These are phyloP conservation scores for Fusarium domesticum DNA, from an alignment of 2,329 filamentous ascomycete genomes.

Conservation along the genomic window DNA sequence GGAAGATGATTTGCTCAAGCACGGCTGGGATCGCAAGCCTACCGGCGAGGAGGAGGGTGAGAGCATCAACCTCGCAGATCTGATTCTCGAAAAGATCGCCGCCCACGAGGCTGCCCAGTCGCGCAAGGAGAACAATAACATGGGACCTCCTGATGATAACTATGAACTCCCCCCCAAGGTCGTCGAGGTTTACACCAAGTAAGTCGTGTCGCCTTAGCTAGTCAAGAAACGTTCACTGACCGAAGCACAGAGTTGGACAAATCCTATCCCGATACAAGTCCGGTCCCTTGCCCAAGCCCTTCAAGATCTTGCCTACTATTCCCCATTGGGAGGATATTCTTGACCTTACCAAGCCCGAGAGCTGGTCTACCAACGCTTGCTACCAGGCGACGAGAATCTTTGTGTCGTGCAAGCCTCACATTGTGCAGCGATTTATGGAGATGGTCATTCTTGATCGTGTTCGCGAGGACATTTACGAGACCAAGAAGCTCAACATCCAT, in stretches of 20 bases:
- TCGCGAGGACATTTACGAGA: conserved; percentile 91
- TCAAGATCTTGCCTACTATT: conserved; percentile 92
- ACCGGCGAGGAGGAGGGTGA: conserved; percentile 46
- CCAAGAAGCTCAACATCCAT: conserved; percentile 92
- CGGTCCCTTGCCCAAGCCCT: conserved; percentile 94
- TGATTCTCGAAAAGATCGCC: conserved; percentile 93
- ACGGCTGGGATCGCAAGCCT: conserved; percentile 53
- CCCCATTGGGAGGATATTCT: conserved; percentile 89
- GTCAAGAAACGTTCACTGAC: conserved; percentile 10
- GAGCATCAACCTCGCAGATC: conserved; percentile 79
- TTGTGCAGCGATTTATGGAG: conserved; percentile 82
- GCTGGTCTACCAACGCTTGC: conserved; percentile 69
- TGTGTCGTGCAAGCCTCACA: conserved; percentile 74
- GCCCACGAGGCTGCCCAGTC: conserved; percentile 74
- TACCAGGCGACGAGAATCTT: conserved; percentile 93
- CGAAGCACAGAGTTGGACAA: conserved; percentile 67
- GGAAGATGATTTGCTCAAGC: conserved; percentile 69
- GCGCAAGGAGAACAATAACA: conserved; percentile 32
- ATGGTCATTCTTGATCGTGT: conserved; percentile 85
- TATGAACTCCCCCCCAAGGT: conserved; percentile 88
- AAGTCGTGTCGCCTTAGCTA: conserved; percentile 25
- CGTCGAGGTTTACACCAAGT: conserved; percentile 91
- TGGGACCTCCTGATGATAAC: conserved; percentile 68
- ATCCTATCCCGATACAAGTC: conserved; percentile 92
- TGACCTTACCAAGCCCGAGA: conserved; percentile 75